Conservation (phyloP, 2,329 filamentous ascomycete genomes). For the Penicillium sp. region DNA sequence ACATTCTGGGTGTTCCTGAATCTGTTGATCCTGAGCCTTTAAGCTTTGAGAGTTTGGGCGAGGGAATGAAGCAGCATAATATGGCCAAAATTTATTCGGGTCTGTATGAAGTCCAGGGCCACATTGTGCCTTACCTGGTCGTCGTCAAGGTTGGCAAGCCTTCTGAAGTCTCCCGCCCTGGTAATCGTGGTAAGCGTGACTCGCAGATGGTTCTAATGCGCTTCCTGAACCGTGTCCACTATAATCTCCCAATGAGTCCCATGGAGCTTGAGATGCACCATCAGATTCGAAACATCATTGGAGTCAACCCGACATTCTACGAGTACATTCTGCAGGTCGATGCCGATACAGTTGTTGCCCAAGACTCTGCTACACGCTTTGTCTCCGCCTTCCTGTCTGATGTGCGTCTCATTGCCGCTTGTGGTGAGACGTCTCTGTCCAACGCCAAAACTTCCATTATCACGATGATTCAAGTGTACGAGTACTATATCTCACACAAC, state of each 20-base stretch:
- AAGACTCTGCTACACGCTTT: slow-evolving; percentile 86
- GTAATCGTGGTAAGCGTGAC: slow-evolving; percentile 98
- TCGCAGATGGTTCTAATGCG: slow-evolving; percentile 98
- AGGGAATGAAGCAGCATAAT: slow-evolving; percentile 96
- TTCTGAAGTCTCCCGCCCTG: slow-evolving; percentile 67
- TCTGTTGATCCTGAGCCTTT: slow-evolving; percentile 90
- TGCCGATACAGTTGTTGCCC: slow-evolving; percentile 88
- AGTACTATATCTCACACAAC: slow-evolving; percentile 99
- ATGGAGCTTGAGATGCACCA: slow-evolving; percentile 98
- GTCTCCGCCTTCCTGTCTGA: slow-evolving; percentile 86
- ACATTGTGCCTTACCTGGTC: slow-evolving; percentile 96
- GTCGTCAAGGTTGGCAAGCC: slow-evolving; percentile 91
- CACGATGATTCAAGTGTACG: slow-evolving; percentile 99
- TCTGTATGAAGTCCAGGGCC: slow-evolving; percentile 93
- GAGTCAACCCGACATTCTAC: slow-evolving; percentile 97
- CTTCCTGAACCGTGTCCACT: slow-evolving; percentile 97
- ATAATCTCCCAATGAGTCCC: slow-evolving; percentile 93
- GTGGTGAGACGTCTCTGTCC: slow-evolving; percentile 86
- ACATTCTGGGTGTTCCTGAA: slow-evolving; percentile 92
- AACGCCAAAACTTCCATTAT: slow-evolving; percentile 91
- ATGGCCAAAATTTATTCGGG: slow-evolving; percentile 99
- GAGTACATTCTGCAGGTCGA: slow-evolving; percentile 96
- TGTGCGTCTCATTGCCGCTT: slow-evolving; percentile 86
- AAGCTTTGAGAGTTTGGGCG: slow-evolving; percentile 92
- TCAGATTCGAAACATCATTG: slow-evolving; percentile 97